These are phyloP conservation scores for Adansonia madagascariensis DNA, from an alignment of 441 rosid species.

Conservation along the genomic window DNA sequence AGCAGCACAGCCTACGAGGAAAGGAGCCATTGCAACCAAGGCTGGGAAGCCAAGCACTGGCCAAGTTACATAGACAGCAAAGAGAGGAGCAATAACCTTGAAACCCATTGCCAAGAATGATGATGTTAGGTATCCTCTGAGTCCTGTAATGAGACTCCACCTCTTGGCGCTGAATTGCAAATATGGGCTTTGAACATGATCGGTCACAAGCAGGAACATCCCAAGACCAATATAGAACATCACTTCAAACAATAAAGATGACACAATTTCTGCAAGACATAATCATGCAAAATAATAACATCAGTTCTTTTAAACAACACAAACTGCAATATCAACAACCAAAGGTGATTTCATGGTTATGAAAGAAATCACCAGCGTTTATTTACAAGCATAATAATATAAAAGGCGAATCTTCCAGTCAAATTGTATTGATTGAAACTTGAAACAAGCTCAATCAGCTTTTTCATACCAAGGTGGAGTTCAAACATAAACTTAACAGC, in stretches of 20 bases:
- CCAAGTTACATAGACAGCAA: conserved; percentile 64
- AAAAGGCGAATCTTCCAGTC: background rate
- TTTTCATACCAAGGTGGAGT: background rate
- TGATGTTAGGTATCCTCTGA: conserved; percentile 69
- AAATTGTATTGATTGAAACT: background rate
- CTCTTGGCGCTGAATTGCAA: conserved; percentile 79
- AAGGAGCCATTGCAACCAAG: conserved; percentile 69
- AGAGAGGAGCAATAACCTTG: conserved; percentile 60
- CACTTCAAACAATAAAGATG: conserved; percentile 63
- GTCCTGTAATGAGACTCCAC: conserved; percentile 88
- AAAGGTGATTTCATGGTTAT: background rate
- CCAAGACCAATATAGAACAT: conserved; percentile 73
- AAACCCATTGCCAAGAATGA: conserved; percentile 63
- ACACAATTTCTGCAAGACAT: conserved; percentile 30
- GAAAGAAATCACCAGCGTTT: background rate
- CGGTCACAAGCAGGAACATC: conserved; percentile 61
- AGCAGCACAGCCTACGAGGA: conserved; percentile 70
- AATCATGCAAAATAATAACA: background rate
- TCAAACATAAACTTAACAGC: conserved; percentile 5
- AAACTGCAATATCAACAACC: background rate
- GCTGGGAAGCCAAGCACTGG: conserved; percentile 69
- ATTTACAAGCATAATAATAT: background rate
- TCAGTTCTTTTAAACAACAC: too few species aligned
- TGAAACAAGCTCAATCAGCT: background rate
- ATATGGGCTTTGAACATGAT: conserved; percentile 74